Evolutionary conservation across 2,329 filamentous ascomycete species (phyloP).

Genomic region (Colletotrichum musae): DNA sequence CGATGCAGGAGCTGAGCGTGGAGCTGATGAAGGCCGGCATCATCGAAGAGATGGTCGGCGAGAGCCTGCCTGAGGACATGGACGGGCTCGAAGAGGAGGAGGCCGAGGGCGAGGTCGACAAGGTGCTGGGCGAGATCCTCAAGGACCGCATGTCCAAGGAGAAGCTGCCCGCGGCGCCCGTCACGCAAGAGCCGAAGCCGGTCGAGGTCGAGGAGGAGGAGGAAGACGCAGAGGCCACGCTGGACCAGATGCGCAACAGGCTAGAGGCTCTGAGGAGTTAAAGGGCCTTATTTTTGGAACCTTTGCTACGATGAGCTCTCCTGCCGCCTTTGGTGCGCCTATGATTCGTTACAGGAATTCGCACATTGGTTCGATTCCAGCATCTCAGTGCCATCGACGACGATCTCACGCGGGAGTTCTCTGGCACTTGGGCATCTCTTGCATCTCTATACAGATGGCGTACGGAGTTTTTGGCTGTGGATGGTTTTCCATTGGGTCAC

Average conservation of each 20-base stretch:
- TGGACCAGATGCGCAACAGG: slow-evolving; percentile 94
- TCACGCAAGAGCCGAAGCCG: slow-evolving; percentile 65
- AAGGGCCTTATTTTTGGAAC: slow-evolving; percentile 6
- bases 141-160: slow-evolving; percentile 81
- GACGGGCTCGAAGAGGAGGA: slow-evolving; percentile 80
- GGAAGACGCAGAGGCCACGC: slow-evolving; percentile 88
- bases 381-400: neutral
- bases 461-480: slow-evolving; percentile 28
- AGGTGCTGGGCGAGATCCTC: slow-evolving; percentile 91
- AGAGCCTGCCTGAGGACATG: slow-evolving; percentile 83
- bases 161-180: slow-evolving; percentile 69
- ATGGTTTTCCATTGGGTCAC: slow-evolving; percentile 8
- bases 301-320: neutral
- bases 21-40: slow-evolving; percentile 96
- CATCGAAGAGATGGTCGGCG: slow-evolving; percentile 97
- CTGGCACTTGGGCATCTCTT: slow-evolving; percentile 5
- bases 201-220: slow-evolving; percentile 73
- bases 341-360: neutral
- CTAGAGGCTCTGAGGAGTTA: slow-evolving; percentile 92
- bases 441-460: slow-evolving; percentile 35
- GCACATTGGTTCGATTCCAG: neutral
- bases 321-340: neutral
- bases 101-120: slow-evolving; percentile 87
- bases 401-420: neutral
- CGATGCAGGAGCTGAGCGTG: slow-evolving; percentile 88